Conservation (phyloP, 495 filamentous ascomycete species). For the Neurospora sp. region DNA sequence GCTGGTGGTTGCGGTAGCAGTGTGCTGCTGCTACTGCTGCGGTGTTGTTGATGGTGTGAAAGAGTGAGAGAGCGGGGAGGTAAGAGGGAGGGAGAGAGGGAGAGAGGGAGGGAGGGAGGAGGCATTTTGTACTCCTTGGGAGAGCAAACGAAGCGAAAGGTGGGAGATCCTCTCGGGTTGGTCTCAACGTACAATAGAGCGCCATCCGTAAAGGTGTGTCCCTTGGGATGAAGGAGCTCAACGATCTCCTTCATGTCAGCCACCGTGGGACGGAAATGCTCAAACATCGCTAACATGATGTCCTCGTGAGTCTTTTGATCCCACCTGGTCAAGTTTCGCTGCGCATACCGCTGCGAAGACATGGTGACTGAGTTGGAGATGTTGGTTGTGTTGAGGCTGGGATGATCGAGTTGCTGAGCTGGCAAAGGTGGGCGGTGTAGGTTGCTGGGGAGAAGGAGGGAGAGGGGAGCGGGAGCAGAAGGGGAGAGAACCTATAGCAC, state of each 20-base stretch:
- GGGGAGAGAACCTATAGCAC: background rate
- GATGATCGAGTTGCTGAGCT: background rate
- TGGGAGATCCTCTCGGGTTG: background rate
- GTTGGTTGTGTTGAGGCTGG: background rate
- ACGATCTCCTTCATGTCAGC: constrained; percentile 12
- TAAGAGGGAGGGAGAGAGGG: background rate
- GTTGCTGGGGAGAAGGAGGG: background rate
- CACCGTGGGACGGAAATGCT: constrained; percentile 10
- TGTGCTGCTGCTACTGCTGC: background rate
- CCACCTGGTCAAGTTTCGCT: constrained; percentile 13
- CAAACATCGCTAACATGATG: constrained; percentile 15
- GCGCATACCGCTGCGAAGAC: background rate
- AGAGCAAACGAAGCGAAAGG: background rate
- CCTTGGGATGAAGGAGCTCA: constrained; percentile 9
- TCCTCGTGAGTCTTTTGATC: constrained; percentile 13
- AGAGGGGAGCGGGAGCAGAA: background rate
- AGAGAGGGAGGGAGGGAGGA: background rate
- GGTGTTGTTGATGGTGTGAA: background rate
- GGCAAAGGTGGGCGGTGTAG: background rate
- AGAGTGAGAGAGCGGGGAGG: background rate
- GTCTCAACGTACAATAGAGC: constrained; percentile 21
- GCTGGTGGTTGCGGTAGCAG: background rate
- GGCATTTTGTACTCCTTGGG: background rate
- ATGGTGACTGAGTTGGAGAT: constrained; percentile 2
- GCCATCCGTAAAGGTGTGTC: constrained; percentile 15